Evolutionary conservation across 2,329 filamentous ascomycete species (phyloP).

Genomic region (Hypoxylon sp.): DNA sequence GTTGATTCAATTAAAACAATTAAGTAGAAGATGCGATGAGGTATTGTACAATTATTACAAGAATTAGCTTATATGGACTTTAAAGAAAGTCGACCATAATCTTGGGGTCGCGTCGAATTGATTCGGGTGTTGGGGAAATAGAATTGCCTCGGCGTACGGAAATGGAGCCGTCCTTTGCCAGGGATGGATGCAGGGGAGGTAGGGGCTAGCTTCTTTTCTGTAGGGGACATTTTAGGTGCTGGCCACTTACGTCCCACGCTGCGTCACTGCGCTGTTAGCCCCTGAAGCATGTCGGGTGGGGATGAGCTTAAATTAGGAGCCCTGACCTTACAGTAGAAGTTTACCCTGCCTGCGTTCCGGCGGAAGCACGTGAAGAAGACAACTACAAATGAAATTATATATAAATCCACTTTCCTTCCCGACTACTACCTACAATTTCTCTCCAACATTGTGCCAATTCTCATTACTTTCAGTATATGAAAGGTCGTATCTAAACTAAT

Average conservation of each 20-base stretch:
- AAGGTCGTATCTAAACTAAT: too few species aligned
- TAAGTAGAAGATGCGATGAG: conserved; percentile 6
- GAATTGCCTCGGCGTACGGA: conserved; percentile 43
- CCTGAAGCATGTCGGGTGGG: conserved; percentile 32
- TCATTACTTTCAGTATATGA: neutral
- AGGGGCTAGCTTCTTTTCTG: conserved; percentile 10
- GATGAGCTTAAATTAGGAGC: conserved; percentile 31
- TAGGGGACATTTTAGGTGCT: conserved; percentile 26
- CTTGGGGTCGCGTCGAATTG: conserved; percentile 24
- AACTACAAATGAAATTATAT: conserved; percentile 9
- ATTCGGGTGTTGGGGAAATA: conserved; percentile 31
- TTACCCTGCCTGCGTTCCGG: conserved; percentile 9
- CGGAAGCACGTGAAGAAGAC: conserved; percentile 36
- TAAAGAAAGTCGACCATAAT: conserved; percentile 10
- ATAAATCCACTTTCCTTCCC: neutral
- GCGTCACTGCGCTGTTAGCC: conserved; percentile 29
- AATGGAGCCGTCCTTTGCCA: conserved; percentile 18
- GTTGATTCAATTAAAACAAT: conserved; percentile 21
- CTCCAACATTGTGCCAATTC: neutral
- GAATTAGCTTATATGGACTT: conserved; percentile 21
- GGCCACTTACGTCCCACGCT: conserved; percentile 29
- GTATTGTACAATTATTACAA: conserved; percentile 20
- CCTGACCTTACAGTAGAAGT: too few species aligned
- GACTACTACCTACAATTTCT: neutral
- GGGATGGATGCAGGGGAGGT: neutral